phyloP scores from a whole-genome alignment of 345 rosid genomes.

The Moricandia moricandioides region DNA sequence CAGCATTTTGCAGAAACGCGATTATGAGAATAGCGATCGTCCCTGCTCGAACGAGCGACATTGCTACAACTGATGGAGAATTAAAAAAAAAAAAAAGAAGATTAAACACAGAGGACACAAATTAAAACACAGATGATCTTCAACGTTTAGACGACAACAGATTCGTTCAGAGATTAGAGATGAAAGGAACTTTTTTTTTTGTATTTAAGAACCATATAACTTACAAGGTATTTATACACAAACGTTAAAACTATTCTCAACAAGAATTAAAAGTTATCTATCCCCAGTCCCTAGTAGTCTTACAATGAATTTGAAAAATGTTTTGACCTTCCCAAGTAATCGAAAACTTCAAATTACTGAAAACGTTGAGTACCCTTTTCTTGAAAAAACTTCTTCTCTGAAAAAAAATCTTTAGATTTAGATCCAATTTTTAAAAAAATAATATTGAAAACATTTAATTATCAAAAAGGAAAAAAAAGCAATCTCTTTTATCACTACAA shows the following conservation, averaged over 20 bases:
- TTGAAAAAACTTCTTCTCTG: background rate
- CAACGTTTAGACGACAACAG: background rate
- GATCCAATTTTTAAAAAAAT: background rate
- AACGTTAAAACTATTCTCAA: background rate
- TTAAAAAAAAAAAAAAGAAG: background rate
- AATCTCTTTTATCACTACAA: no score
- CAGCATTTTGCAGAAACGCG: background rate
- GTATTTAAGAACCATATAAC: background rate
- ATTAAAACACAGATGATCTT: background rate
- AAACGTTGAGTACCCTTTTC: background rate
- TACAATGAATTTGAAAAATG: background rate
- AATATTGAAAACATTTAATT: background rate
- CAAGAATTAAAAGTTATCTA: background rate
- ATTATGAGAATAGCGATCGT: conserved; percentile 14
- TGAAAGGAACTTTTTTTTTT: background rate
- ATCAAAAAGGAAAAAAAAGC: no score
- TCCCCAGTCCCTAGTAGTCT: background rate
- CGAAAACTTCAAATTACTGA: background rate
- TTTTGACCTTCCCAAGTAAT: background rate
- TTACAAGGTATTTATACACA: background rate
- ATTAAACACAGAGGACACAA: background rate
- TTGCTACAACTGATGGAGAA: background rate
- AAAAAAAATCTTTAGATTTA: background rate
- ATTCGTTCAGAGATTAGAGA: background rate
- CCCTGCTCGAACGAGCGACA: conserved; percentile 3